Base-by-base conservation (phyloP, 345 rosid genomes). In the Toxicodendron radicans region DNA sequence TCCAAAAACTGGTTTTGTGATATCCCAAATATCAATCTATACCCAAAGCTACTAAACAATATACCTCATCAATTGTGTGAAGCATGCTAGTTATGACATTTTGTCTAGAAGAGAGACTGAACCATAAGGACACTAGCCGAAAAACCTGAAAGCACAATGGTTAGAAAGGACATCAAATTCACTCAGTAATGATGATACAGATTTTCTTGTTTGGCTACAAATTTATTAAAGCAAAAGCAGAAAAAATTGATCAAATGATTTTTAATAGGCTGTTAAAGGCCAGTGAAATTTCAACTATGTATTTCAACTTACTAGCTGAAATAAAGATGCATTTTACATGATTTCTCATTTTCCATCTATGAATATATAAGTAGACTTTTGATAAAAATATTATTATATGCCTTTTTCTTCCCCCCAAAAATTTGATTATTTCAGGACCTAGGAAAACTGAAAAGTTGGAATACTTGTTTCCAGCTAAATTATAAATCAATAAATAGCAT, bases 61-160 rank as follows among this genome's bases (percentile, higher is more conserved):
- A 49, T 86, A 91, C 99, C 97, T 92, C 92, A 20, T 75, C 80
- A 68, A 95, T 83, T 68, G 95, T 89, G 79, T 76, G 75, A 63
- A 82, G 83, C 97, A 95, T 87, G 84, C 85, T 95, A 69, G 79
- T 76, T 64, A 95, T 79, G 60, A 95, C 87, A 84, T 83, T 85
- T 83, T 84, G 83, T 72, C 86, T 85, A 58, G 92, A 88, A 75
- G 94, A 88, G 52, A 92, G 94, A 77, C 80, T 84, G 81, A 95
- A 95, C 99, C 99, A 95, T 85, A 95, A 71, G 56, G 97, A 91
- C 24, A 95, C 85, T 58, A 85, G 87, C 38, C 95, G 92, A 84
- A 92, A 95, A 58, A 95, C 99, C 97, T 92, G 83, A 79, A 83
- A 70, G 43, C 70, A 80, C 66, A 71, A 58, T 65, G 48, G 63